Evolutionary conservation across 169 alveolate genomes (phyloP).

Genomic region (Eimeria acervulina): DNA sequence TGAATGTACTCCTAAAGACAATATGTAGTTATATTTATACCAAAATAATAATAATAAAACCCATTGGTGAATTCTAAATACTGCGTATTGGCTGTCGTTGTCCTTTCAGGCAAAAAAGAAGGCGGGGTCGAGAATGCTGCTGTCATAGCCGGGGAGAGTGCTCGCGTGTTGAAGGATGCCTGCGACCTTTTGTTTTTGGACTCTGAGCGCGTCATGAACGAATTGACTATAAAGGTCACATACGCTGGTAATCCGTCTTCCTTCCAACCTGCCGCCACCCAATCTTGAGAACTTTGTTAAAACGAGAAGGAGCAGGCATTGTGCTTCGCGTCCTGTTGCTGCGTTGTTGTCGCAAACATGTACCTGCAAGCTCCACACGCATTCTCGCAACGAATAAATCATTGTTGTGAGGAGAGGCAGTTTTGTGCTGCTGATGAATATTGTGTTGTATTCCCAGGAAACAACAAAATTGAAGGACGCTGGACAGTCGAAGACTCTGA

Average conservation of each 20-base stretch:
- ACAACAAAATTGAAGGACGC: constrained; percentile 92
- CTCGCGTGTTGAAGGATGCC: constrained; percentile 88
- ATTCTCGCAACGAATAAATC: not conserved
- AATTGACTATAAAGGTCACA: constrained; percentile 91
- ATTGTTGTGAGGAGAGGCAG: not conserved
- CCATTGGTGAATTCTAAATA: too few species aligned
- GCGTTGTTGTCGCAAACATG: not conserved
- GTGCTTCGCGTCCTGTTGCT: too few species aligned
- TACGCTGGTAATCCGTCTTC: constrained; percentile 85
- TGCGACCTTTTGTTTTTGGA: constrained; percentile 92
- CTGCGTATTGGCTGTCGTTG: not conserved
- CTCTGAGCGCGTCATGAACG: constrained; percentile 87
- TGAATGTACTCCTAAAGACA: too few species aligned
- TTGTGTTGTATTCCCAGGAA: constrained; percentile 86
- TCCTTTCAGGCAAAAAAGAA: constrained; percentile 88
- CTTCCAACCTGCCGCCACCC: not conserved
- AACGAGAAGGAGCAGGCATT: not conserved
- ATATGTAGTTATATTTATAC: too few species aligned
- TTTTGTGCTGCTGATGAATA: not conserved
- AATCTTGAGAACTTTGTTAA: not conserved
- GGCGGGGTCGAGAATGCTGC: constrained; percentile 95
- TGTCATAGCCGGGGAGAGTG: constrained; percentile 87
- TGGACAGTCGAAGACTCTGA: constrained; percentile 93
- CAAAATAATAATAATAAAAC: too few species aligned
- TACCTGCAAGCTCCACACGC: not conserved